Conservation (phyloP, 2,329 filamentous ascomycete species). For the Byssoonygena ceratinophila region DNA sequence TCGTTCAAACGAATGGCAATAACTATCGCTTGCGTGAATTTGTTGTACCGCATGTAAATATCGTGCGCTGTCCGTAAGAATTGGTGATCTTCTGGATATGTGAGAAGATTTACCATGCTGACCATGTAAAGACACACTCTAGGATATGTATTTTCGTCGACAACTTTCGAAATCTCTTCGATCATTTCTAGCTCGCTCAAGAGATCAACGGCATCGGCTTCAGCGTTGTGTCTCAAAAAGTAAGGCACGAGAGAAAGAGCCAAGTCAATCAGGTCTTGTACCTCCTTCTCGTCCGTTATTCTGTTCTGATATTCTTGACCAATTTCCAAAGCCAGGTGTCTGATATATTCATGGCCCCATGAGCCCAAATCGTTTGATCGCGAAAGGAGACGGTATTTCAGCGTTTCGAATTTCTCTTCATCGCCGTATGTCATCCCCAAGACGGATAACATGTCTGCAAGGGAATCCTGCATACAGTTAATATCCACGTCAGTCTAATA, state of each 20-base stretch:
- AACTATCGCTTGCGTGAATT: constrained; percentile 85
- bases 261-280: constrained; percentile 74
- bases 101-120: constrained; percentile 95
- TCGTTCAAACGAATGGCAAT: constrained; percentile 92
- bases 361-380: constrained; percentile 87
- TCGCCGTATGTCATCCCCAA: constrained; percentile 98
- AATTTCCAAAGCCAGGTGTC: constrained; percentile 90
- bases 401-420: constrained; percentile 86
- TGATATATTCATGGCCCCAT: constrained; percentile 97
- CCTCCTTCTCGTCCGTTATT: constrained; percentile 71
- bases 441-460: constrained; percentile 93
- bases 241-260: constrained; percentile 78
- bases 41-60: constrained; percentile 88
- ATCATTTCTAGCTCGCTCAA: constrained; percentile 98
- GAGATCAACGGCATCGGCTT: constrained; percentile 93
- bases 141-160: constrained; percentile 88
- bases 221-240: constrained; percentile 93
- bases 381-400: constrained; percentile 86
- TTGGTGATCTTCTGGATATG: constrained; percentile 92
- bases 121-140: constrained; percentile 96
- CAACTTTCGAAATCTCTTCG: constrained; percentile 73
- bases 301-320: constrained; percentile 87
- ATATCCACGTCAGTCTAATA: constrained; percentile 4
- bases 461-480: constrained; percentile 44
- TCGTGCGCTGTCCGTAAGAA: constrained; percentile 87